These are phyloP conservation scores for Ustilago crameri DNA, from an alignment of 1,284 basidiomycete species.

Conservation along the genomic window DNA sequence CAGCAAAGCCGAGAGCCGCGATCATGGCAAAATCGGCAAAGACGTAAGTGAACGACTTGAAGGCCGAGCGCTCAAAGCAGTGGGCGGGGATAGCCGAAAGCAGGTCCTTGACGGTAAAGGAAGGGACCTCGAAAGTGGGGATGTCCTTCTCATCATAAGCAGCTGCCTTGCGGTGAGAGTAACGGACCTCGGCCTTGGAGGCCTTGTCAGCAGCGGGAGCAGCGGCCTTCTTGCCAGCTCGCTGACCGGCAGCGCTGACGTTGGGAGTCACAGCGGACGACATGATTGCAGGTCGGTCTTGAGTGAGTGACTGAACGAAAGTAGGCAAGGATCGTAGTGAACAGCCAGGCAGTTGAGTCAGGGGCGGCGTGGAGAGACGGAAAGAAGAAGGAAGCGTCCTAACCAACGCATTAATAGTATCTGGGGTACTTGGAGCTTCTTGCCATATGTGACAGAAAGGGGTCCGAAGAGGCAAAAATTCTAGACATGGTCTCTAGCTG, in stretches of 20 bases:
- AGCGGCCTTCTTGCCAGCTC: constrained; percentile 44
- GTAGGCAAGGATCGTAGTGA: background rate
- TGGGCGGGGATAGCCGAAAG: constrained; percentile 87
- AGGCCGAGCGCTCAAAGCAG: constrained; percentile 90
- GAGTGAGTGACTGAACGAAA: background rate
- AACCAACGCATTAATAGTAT: constrained; percentile 12
- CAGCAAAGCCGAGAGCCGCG: constrained; percentile 76
- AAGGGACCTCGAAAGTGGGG: constrained; percentile 76
- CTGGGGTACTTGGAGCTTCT: background rate
- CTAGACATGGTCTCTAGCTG: too few species aligned
- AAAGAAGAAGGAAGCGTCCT: too few species aligned
- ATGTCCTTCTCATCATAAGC: constrained; percentile 61
- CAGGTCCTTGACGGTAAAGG: constrained; percentile 85
- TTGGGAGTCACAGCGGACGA: constrained; percentile 52
- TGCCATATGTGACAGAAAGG: background rate
- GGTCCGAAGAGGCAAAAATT: background rate
- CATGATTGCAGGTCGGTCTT: constrained; percentile 27
- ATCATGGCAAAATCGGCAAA: constrained; percentile 81
- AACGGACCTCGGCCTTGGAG: constrained; percentile 44
- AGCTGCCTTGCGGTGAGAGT: constrained; percentile 62
- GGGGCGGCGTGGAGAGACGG: constrained; percentile 15
- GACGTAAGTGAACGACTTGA: constrained; percentile 85
- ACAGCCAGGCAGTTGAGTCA: background rate
- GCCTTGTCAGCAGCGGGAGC: constrained; percentile 32
- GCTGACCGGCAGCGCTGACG: constrained; percentile 53